Percentiles rank a stretch among this genome's conserved stretches.
Conservation (phyloP, 2,329 filamentous ascomycete genomes). For the Teratosphaeria gauchensis region DNA sequence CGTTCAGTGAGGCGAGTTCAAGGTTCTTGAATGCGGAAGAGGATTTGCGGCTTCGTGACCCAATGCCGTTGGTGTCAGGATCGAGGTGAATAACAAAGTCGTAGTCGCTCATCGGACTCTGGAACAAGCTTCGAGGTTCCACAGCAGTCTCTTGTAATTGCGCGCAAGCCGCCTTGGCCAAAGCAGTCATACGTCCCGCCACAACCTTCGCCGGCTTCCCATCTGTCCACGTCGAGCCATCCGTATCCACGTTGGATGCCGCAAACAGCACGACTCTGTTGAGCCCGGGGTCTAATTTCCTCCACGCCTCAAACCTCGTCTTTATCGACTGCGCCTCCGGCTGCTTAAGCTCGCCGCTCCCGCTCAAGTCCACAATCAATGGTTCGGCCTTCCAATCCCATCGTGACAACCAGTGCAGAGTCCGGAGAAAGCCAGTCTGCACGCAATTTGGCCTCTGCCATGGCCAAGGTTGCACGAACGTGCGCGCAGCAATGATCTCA, state of each 20-base stretch:
- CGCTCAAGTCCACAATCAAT: slow-evolving; percentile 62
- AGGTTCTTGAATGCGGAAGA: slow-evolving; percentile 65
- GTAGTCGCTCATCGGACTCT: slow-evolving; percentile 64
- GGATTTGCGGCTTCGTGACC: slow-evolving; percentile 26
- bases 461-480: slow-evolving; percentile 73
- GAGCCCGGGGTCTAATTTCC: slow-evolving; percentile 80
- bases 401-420: slow-evolving; percentile 65
- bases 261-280: slow-evolving; percentile 74
- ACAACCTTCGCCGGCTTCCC: slow-evolving; percentile 68
- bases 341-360: slow-evolving; percentile 44
- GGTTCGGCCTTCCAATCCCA: slow-evolving; percentile 91
- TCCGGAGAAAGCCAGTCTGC: slow-evolving; percentile 71
- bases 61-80: background rate
- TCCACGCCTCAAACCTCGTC: slow-evolving; percentile 73
- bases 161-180: slow-evolving; percentile 67
- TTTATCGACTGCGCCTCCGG: slow-evolving; percentile 51
- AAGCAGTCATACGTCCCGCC: slow-evolving; percentile 68
- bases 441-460: slow-evolving; percentile 69
- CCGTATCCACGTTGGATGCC: slow-evolving; percentile 66
- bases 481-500: slow-evolving; percentile 69
- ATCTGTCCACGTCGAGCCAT: slow-evolving; percentile 73
- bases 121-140: slow-evolving; percentile 55
- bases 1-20: slow-evolving; percentile 44
- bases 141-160: slow-evolving; percentile 30
- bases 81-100: slow-evolving; percentile 74